Base-by-base conservation (phyloP, 2,329 filamentous ascomycete species). In the Coccinonectria pachysandricola region DNA sequence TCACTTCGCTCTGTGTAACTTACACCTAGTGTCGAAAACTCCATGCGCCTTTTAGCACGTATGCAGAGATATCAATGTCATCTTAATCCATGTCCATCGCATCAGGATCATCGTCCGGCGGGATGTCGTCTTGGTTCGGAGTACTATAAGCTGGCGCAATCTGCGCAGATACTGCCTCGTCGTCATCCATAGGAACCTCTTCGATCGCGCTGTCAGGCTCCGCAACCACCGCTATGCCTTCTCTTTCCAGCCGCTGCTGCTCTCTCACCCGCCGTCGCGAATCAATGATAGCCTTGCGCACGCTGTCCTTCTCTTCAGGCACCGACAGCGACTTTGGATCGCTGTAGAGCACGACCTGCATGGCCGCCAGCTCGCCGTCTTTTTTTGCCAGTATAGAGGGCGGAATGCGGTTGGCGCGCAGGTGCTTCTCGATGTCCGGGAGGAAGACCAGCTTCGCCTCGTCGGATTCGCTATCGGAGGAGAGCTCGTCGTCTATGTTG, bases 401-500 rank as follows among this genome's bases (percentile, higher is more conserved):
- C 5, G 87, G 65, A 22, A 76, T 75, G 26, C 86, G 83, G 34
- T 79, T 78, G 32, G 70, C 66, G 36, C 67, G 68, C 27, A 96
- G 66, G 49, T 83, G 79, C 56, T 81, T 84, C 50, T 88, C 79
- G 28, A 96, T 81, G 49, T 92, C 83, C 1, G 85, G 77, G 1
- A 93, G 68, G 60, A 95, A 86, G 48, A 87, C 66, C 23, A 92
- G 68, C 39, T 63, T 68, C 40, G 70, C 68, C 12, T 71, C 63
- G 34, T 68, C 64, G 30, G 34, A 36, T 8, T 54, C 50, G 40
- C 41, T 54, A 34, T 56, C 57, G 6, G 60, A 61, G 9, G 79
- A 78, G 16, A 96, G 70, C 57, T 96, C 88, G 43, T 80, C 80
- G 49, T 93, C 86, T 7, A 98, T 65, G 54, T 92, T 77, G 62